phyloP scores from a whole-genome alignment of 345 rosid species.

The Lepidium didymum region DNA sequence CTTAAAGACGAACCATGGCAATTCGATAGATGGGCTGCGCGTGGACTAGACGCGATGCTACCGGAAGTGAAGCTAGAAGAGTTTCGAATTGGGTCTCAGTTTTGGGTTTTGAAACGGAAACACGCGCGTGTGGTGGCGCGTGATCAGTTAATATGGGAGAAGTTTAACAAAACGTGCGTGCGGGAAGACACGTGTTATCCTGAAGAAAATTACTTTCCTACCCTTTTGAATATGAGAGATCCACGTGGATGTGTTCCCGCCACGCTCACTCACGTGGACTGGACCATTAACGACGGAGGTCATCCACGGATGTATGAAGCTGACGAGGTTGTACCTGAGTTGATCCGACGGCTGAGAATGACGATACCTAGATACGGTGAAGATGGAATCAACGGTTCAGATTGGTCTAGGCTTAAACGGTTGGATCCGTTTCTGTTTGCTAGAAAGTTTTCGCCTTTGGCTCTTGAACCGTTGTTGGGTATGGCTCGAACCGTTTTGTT shows the following conservation, averaged over 20 bases:
- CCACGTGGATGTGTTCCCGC: slow-evolving; percentile 51
- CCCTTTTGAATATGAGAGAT: slow-evolving; percentile 55
- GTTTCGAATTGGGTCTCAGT: slow-evolving; percentile 82
- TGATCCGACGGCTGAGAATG: slow-evolving; percentile 37
- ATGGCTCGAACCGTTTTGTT: slow-evolving; percentile 46
- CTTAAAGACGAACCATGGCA: slow-evolving; percentile 46
- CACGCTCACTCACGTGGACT: slow-evolving; percentile 79
- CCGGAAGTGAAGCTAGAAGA: slow-evolving; percentile 66
- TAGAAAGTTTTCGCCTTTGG: slow-evolving; percentile 47
- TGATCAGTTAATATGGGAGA: slow-evolving; percentile 52
- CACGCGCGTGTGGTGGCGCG: slow-evolving; percentile 61
- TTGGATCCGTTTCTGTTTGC: slow-evolving; percentile 58
- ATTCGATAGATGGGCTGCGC: slow-evolving; percentile 71
- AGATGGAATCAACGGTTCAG: slow-evolving; percentile 40
- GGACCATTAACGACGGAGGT: slow-evolving; percentile 44
- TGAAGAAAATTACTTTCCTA: slow-evolving; percentile 68
- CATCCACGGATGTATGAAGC: slow-evolving; percentile 58
- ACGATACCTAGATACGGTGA: slow-evolving; percentile 48
- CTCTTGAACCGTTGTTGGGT: slow-evolving; percentile 35
- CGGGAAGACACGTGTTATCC: slow-evolving; percentile 56
- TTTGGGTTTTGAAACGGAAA: slow-evolving; percentile 62
- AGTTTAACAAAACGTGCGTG: slow-evolving; percentile 54
- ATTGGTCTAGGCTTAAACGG: slow-evolving; percentile 19
- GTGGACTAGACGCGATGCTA: slow-evolving; percentile 60
- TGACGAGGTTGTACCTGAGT: slow-evolving; percentile 44